phyloP scores from a whole-genome alignment of 2,329 filamentous ascomycete genomes.

The Trichoderma koningii region DNA sequence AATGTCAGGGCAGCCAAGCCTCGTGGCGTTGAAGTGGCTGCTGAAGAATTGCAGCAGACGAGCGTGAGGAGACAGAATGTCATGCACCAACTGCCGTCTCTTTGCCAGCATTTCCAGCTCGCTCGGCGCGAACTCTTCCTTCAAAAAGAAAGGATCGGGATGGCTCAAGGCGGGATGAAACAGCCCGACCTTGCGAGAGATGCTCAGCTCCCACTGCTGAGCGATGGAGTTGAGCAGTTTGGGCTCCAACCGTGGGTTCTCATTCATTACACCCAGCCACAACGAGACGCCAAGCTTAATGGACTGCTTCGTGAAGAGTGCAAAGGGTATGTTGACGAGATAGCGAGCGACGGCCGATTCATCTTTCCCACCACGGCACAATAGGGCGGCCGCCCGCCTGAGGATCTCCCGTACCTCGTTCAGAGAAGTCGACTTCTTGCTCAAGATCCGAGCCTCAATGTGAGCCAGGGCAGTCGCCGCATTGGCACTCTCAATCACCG shows the following conservation, averaged over 20 bases:
- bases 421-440: conserved; percentile 69
- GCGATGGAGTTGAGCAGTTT: conserved; percentile 84
- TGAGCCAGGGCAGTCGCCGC: conserved; percentile 68
- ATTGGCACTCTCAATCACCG: conserved; percentile 58
- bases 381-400: conserved; percentile 78
- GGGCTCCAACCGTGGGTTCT: conserved; percentile 86
- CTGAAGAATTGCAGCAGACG: conserved; percentile 84
- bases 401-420: conserved; percentile 78
- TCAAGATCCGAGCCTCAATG: conserved; percentile 70
- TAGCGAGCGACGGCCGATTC: conserved; percentile 81
- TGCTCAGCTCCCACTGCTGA: conserved; percentile 85
- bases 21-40: conserved; percentile 92
- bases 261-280: conserved; percentile 96
- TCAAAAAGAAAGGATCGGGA: conserved; percentile 84
- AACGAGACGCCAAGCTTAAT: conserved; percentile 94
- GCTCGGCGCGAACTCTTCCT: conserved; percentile 89
- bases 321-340: conserved; percentile 89
- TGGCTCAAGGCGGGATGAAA: conserved; percentile 76
- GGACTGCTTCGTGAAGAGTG: conserved; percentile 89
- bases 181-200: conserved; percentile 75
- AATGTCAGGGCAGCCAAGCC: conserved; percentile 79
- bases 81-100: conserved; percentile 76
- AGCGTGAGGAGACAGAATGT: conserved; percentile 82
- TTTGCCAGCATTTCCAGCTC: conserved; percentile 74
- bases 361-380: conserved; percentile 76